Percentiles rank a stretch among this genome's conserved stretches.
These are phyloP conservation scores for Amylostereum chailletii DNA, from an alignment of 1,284 basidiomycete species.

Conservation along the genomic window DNA sequence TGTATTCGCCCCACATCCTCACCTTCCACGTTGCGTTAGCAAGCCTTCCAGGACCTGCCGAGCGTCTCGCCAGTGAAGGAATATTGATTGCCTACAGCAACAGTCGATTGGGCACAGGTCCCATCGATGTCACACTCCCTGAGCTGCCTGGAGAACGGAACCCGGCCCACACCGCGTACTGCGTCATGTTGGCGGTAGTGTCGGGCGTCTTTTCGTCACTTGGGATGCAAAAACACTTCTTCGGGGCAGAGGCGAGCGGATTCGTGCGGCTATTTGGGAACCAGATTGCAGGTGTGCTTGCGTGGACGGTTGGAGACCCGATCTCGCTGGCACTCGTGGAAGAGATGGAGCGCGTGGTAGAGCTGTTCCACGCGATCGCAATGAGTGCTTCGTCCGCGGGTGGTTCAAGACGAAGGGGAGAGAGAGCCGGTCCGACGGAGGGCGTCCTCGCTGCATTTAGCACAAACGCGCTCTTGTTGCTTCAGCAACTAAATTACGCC, in stretches of 20 bases:
- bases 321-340: constrained; percentile 68
- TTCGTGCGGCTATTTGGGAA: constrained; percentile 80
- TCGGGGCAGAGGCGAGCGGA: constrained; percentile 79
- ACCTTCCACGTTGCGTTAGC: constrained; percentile 85
- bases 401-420: constrained; percentile 8
- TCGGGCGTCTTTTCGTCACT: constrained; percentile 64
- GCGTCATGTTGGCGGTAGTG: constrained; percentile 77
- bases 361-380: constrained; percentile 68
- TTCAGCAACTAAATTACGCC: constrained; percentile 86
- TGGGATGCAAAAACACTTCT: constrained; percentile 69
- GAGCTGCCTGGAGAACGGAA: constrained; percentile 68
- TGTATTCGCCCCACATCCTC: constrained; percentile 71
- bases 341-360: constrained; percentile 73
- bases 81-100: constrained; percentile 77
- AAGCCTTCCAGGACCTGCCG: constrained; percentile 67
- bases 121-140: constrained; percentile 59
- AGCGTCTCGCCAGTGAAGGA: constrained; percentile 80
- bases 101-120: constrained; percentile 68
- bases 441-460: constrained; percentile 64
- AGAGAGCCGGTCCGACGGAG: constrained; percentile 36
- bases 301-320: constrained; percentile 72
- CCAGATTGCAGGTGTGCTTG: constrained; percentile 70
- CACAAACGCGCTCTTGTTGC: constrained; percentile 56
- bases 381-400: constrained; percentile 37
- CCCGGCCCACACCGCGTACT: constrained; percentile 76